Conservation (phyloP, 257 asterid species). For the Przewalskia tangutica region DNA sequence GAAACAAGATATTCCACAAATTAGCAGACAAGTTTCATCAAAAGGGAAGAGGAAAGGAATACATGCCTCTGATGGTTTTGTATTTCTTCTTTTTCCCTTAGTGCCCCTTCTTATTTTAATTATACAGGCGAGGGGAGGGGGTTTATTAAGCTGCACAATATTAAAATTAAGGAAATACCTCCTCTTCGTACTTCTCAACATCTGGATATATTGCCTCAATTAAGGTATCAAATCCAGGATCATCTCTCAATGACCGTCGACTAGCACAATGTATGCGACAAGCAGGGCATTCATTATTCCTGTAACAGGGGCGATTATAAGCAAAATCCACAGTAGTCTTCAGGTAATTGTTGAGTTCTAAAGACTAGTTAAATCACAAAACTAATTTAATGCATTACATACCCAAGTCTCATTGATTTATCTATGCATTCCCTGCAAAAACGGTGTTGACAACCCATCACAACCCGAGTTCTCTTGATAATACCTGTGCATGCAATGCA, state of each 20-base stretch:
- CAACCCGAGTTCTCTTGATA: slow-evolving; percentile 42
- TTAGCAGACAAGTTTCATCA: neutral
- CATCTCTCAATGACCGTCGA: slow-evolving; percentile 49
- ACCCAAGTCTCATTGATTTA: slow-evolving; percentile 52
- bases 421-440: slow-evolving; percentile 59
- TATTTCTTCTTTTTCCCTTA: neutral
- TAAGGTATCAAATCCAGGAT: slow-evolving; percentile 30
- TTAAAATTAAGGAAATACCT: slow-evolving; percentile 20
- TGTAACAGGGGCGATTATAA: slow-evolving; percentile 7
- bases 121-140: neutral
- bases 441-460: slow-evolving; percentile 53
- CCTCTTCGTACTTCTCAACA: slow-evolving; percentile 31
- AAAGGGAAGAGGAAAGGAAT: neutral
- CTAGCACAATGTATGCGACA: slow-evolving; percentile 49
- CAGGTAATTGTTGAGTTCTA: neutral
- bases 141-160: neutral
- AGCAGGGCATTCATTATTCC: slow-evolving; percentile 52
- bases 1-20: slow-evolving; percentile 3
- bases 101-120: neutral
- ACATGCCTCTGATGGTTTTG: neutral
- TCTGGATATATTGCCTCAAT: slow-evolving; percentile 30
- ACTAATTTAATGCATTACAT: neutral
- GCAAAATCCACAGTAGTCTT: neutral
- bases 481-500: slow-evolving; percentile 22
- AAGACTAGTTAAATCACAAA: neutral